A percentile compares a stretch with the other conserved stretches of the same genome.
Conservation (phyloP, 1,139 yeast species). For the Magnusiomyces tetraspermus region DNA sequence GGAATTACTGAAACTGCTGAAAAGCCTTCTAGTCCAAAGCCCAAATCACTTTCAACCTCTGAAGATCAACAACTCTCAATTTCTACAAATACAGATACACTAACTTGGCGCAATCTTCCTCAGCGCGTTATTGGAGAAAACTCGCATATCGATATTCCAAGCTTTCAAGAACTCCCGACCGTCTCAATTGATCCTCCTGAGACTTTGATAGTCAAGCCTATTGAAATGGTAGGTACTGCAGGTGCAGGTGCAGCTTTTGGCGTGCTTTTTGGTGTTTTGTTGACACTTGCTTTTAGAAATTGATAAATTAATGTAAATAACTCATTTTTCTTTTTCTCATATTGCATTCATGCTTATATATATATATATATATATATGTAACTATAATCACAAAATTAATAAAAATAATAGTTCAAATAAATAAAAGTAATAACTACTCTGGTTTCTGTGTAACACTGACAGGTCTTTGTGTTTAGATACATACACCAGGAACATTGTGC, state of each 20-base stretch:
- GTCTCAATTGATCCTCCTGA: neutral
- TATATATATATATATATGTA: no score
- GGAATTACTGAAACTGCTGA: conserved; percentile 3
- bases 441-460: no score
- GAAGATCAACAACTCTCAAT: no score
- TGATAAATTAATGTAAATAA: neutral
- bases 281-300: conserved; percentile 9
- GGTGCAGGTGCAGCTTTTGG: conserved; percentile 14
- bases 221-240: conserved; percentile 13
- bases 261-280: conserved; percentile 11
- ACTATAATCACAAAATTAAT: no score
- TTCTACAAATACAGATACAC: neutral
- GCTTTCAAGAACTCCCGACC: neutral
- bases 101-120: conserved; percentile 4
- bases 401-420: no score
- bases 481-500: no score
- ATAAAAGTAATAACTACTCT: no score
- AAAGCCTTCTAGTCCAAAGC: neutral
- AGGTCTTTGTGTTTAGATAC: no score
- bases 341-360: no score
- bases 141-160: neutral
- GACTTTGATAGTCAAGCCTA: conserved; percentile 8
- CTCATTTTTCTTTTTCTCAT: no score
- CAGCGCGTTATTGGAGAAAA: conserved; percentile 1
- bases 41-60: neutral